A percentile compares a stretch with the other conserved stretches of the same genome.
These are phyloP conservation scores for Talaromyces sp. DNA, from an alignment of 2,329 filamentous ascomycete species.

Conservation along the genomic window DNA sequence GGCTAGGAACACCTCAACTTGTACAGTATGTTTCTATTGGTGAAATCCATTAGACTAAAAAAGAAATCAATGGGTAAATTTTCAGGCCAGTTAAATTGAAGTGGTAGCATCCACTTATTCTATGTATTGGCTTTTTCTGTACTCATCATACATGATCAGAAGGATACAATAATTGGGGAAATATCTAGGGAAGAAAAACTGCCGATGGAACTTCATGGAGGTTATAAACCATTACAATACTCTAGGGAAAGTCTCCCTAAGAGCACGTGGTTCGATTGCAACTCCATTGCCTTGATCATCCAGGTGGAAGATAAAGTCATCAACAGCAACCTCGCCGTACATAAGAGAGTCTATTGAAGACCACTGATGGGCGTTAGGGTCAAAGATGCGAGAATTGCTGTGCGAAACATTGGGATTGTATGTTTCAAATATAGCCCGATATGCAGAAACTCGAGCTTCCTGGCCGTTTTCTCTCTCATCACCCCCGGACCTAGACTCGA, in stretches of 20 bases:
- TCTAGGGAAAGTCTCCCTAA: conserved; percentile 15
- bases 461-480: neutral
- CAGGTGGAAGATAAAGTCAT: conserved; percentile 20
- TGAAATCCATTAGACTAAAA: no score
- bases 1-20: no score
- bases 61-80: no score
- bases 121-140: neutral
- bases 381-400: neutral
- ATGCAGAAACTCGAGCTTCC: neutral
- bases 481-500: neutral
- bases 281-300: conserved; percentile 16
- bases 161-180: neutral
- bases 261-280: conserved; percentile 16
- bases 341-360: conserved; percentile 14
- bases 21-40: no score
- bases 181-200: no score
- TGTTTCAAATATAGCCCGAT: conserved; percentile 2
- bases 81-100: no score
- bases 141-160: neutral
- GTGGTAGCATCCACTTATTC: no score
- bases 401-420: neutral
- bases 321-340: conserved; percentile 20
- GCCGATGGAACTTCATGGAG: neutral
- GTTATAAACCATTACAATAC: neutral
- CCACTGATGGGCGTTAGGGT: conserved; percentile 17